A percentile compares a stretch with the other conserved stretches of the same genome.
phyloP scores from a whole-genome alignment of 2,329 filamentous ascomycete species.

The Fusarium udum region DNA sequence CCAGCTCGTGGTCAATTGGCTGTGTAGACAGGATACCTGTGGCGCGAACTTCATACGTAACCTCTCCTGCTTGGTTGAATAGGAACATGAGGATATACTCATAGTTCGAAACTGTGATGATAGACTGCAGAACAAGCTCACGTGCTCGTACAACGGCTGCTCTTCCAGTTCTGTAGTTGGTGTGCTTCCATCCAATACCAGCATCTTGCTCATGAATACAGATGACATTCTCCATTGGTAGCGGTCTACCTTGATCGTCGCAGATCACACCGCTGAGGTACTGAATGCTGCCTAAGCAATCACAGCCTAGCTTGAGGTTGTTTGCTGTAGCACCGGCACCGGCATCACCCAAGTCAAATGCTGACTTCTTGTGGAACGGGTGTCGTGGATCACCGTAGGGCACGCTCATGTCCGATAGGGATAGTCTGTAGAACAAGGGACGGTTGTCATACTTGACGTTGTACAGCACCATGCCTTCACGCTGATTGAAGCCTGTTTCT shows the following conservation, averaged over 20 bases:
- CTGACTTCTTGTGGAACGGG: conserved; percentile 74
- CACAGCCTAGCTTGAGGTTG: conserved; percentile 74
- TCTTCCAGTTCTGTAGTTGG: conserved; percentile 70
- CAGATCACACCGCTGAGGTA: conserved; percentile 68
- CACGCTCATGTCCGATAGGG: conserved; percentile 75
- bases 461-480: conserved; percentile 76
- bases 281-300: conserved; percentile 75
- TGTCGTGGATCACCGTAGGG: conserved; percentile 73
- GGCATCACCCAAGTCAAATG: conserved; percentile 77
- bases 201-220: conserved; percentile 77
- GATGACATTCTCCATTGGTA: conserved; percentile 65
- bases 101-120: conserved; percentile 64
- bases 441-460: conserved; percentile 74
- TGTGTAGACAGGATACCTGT: conserved; percentile 73
- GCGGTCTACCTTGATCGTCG: conserved; percentile 62
- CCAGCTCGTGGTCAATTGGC: conserved; percentile 67
- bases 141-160: conserved; percentile 68
- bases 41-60: conserved; percentile 70
- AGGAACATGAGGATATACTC: conserved; percentile 61
- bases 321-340: conserved; percentile 74
- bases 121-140: conserved; percentile 73
- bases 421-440: conserved; percentile 73
- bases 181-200: conserved; percentile 78
- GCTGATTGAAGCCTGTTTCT: conserved; percentile 66
- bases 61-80: conserved; percentile 69